Conservation (phyloP, 371 early-diverging fungal genomes). For the Dichotomocladium elegans region DNA sequence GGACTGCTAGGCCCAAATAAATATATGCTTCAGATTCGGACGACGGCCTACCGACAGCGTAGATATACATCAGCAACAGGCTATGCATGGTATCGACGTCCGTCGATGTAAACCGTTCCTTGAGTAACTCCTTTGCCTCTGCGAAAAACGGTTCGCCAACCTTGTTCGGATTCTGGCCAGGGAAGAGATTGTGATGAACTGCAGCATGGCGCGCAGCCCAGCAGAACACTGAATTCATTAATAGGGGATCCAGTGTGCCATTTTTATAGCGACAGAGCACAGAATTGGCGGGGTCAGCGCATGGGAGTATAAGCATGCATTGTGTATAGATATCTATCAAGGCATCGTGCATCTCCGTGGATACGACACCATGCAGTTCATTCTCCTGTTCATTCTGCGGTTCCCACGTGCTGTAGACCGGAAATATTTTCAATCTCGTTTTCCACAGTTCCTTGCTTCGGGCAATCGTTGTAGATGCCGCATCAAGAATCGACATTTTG, state of each 20-base stretch:
- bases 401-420: conserved; percentile 47
- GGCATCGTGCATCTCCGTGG: conserved; percentile 4
- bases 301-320: conserved; percentile 21
- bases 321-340: conserved; percentile 20
- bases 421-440: conserved; percentile 27
- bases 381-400: conserved; percentile 1
- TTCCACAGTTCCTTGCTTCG: conserved; percentile 20
- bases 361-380: neutral
- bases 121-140: conserved; percentile 28
- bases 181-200: conserved; percentile 39
- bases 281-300: conserved; percentile 13
- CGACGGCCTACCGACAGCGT: conserved; percentile 31
- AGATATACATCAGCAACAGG: conserved; percentile 44
- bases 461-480: conserved; percentile 8
- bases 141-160: conserved; percentile 40
- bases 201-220: conserved; percentile 50
- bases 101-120: conserved; percentile 29
- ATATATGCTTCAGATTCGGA: conserved; percentile 44
- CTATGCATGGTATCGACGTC: conserved; percentile 38
- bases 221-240: conserved; percentile 33
- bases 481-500: neutral
- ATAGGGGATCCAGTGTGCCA: conserved; percentile 18
- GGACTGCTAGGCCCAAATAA: conserved; percentile 42
- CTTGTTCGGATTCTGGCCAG: conserved; percentile 39
- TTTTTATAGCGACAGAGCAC: conserved; percentile 3